A percentile compares a stretch with the other conserved stretches of the same genome.
Conservation (phyloP, 2,329 filamentous ascomycete species). For the Calonectria honghensis region DNA sequence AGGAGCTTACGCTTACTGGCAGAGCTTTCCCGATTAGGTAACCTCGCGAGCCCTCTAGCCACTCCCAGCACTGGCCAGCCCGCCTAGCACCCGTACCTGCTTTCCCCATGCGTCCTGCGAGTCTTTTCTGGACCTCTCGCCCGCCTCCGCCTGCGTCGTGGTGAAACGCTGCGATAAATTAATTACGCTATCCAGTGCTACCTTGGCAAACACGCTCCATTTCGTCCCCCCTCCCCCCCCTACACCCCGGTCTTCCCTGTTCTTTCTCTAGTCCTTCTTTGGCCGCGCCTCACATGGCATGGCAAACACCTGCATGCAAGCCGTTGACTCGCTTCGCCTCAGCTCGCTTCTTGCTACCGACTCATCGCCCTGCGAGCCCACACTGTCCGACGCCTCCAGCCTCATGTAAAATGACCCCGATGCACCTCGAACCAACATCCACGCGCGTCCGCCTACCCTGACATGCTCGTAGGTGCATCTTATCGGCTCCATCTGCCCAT, state of each 20-base stretch:
- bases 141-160: conserved; percentile 21
- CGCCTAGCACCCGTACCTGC: neutral
- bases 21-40: neutral
- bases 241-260: neutral
- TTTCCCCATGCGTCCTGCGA: conserved; percentile 9
- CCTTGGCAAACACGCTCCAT: neutral
- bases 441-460: conserved; percentile 1
- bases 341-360: neutral
- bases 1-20: conserved; percentile 14
- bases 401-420: conserved; percentile 24
- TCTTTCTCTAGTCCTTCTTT: neutral
- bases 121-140: conserved; percentile 24
- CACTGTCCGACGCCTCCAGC: conserved; percentile 24
- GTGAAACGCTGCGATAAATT: conserved; percentile 31
- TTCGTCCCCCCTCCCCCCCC: neutral
- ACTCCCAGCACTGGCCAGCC: neutral
- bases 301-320: conserved; percentile 1
- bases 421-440: neutral
- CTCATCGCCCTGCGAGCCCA: neutral
- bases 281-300: conserved; percentile 4
- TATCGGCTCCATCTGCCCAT: neutral
- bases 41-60: conserved; percentile 1
- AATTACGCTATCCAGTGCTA: conserved; percentile 25
- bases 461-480: conserved; percentile 3
- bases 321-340: conserved; percentile 17